Evolutionary conservation across 2,329 filamentous ascomycete genomes (phyloP).

Genomic region (Anthostomella pinea): DNA sequence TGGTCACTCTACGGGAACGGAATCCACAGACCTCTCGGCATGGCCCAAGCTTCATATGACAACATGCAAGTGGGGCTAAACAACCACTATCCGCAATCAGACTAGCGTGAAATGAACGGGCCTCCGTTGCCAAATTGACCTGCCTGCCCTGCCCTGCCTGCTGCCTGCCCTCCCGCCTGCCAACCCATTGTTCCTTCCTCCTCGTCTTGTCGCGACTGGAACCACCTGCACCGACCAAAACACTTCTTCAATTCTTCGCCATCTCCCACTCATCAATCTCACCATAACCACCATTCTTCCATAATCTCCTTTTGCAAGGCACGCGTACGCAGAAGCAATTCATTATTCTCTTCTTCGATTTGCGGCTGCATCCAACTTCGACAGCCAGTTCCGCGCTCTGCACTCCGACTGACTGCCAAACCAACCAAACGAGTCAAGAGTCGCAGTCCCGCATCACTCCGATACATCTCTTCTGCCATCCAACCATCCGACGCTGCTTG

Average conservation of each 20-base stretch:
- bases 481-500: constrained; percentile 1
- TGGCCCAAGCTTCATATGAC: too few species aligned
- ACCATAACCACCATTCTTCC: constrained; percentile 11
- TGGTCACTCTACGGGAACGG: too few species aligned
- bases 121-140: too few species aligned
- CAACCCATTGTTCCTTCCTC: too few species aligned
- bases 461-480: constrained; percentile 4
- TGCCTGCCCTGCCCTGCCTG: too few species aligned
- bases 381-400: constrained; percentile 20
- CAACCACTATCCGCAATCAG: too few species aligned
- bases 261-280: not conserved
- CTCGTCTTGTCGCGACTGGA: constrained; percentile 2
- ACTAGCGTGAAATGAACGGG: too few species aligned
- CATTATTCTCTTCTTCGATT: constrained; percentile 20
- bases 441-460: not conserved
- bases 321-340: constrained; percentile 6
- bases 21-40: too few species aligned
- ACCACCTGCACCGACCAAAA: constrained; percentile 11
- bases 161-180: constrained; percentile 1
- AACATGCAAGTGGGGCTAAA: too few species aligned
- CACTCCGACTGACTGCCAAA: constrained; percentile 9
- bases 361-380: constrained; percentile 35
- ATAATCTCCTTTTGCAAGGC: constrained; percentile 8
- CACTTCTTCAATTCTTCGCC: constrained; percentile 2
- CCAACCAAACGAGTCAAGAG: constrained; percentile 8